These are phyloP conservation scores for Ulota crispa DNA, from an alignment of 225 moss, liverwort and hornwort species.

Conservation along the genomic window DNA sequence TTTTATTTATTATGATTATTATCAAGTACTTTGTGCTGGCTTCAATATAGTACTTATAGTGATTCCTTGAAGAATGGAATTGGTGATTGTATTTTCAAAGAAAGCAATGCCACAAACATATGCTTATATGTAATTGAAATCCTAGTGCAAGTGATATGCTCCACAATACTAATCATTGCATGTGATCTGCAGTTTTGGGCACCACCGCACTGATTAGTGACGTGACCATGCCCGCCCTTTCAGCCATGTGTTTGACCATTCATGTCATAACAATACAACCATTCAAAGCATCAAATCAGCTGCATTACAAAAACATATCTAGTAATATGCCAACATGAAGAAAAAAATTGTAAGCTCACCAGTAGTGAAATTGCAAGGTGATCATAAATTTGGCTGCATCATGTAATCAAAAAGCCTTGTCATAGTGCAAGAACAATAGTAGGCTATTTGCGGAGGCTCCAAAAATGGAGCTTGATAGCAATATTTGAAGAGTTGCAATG, in stretches of 20 bases:
- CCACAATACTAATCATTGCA: slow-evolving; percentile 93
- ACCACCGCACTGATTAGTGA: slow-evolving; percentile 74
- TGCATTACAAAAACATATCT: slow-evolving; percentile 6
- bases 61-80: not conserved
- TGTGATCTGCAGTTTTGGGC: slow-evolving; percentile 96
- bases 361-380: not conserved
- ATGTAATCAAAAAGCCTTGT: slow-evolving; percentile 14
- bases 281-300: slow-evolving; percentile 1
- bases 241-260: not conserved
- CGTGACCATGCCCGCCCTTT: not conserved
- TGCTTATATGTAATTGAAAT: not conserved
- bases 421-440: slow-evolving; percentile 55
- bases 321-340: not conserved
- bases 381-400: not conserved
- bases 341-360: not conserved
- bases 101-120: not conserved
- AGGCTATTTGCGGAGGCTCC: slow-evolving; percentile 63
- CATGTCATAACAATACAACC: not conserved
- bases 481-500: slow-evolving; percentile 68
- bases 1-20: not conserved
- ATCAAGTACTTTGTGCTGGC: not conserved
- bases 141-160: slow-evolving; percentile 47
- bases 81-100: too few relatives aligned
- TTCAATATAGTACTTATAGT: not conserved
- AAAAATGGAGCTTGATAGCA: slow-evolving; percentile 66